These are phyloP conservation scores for Westerdykella sp. DNA, from an alignment of 2,329 filamentous ascomycete species.

Conservation along the genomic window DNA sequence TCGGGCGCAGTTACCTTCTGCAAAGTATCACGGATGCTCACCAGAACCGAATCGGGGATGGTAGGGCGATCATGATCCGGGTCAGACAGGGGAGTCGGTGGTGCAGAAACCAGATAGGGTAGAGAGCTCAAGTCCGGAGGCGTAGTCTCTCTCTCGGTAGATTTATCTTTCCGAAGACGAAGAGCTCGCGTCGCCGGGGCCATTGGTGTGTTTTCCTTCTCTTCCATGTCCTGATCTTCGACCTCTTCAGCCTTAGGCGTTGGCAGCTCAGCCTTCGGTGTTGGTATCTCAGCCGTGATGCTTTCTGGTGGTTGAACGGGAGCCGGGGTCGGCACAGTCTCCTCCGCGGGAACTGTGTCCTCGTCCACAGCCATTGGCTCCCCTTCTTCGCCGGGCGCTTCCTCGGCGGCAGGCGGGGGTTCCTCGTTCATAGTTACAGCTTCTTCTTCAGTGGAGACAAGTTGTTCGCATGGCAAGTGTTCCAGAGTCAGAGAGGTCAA, in stretches of 20 bases:
- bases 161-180: conserved; percentile 23
- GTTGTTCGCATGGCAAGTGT: conserved; percentile 21
- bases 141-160: conserved; percentile 31
- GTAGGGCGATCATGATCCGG: conserved; percentile 36
- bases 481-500: conserved; percentile 35
- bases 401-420: not conserved
- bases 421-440: conserved; percentile 3
- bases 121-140: conserved; percentile 38
- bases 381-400: not conserved
- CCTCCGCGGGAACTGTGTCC: conserved; percentile 14
- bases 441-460: conserved; percentile 14
- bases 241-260: conserved; percentile 34
- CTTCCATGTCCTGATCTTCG: conserved; percentile 27
- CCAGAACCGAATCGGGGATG: conserved; percentile 30
- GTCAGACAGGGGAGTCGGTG: conserved; percentile 41
- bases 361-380: conserved; percentile 2
- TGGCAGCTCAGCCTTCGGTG: conserved; percentile 13
- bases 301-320: conserved; percentile 13
- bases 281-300: conserved; percentile 9
- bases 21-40: conserved; percentile 31
- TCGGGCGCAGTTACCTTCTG: conserved; percentile 31
- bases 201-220: conserved; percentile 18
- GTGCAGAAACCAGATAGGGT: conserved; percentile 42
- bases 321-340: conserved; percentile 13
- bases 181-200: conserved; percentile 31